phyloP scores from a whole-genome alignment of 169 alveolate genomes.

The Sarcocystis neurona region DNA sequence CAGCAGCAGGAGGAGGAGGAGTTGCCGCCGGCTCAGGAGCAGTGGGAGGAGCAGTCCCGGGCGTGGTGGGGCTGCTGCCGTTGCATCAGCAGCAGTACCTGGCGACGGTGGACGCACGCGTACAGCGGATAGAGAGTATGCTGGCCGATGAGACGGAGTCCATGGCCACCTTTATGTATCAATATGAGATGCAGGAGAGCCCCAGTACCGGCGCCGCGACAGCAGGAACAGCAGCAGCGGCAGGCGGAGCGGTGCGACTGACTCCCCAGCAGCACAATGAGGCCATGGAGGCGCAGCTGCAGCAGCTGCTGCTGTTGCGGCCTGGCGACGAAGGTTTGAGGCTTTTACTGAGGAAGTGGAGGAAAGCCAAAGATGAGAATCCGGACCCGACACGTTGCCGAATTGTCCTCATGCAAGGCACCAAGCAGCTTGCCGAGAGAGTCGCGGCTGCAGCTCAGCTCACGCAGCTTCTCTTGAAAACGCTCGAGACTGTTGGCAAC shows the following conservation, averaged over 20 bases:
- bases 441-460: not conserved
- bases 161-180: conserved; percentile 1
- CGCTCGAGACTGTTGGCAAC: conserved; percentile 15
- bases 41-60: too few relatives aligned
- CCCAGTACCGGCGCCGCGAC: not conserved
- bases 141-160: conserved; percentile 6
- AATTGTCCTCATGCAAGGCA: conserved; percentile 8
- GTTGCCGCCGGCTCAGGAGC: too few relatives aligned
- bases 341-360: conserved; percentile 1
- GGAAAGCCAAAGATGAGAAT: not conserved
- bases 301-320: not conserved
- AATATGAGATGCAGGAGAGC: too few relatives aligned
- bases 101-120: not conserved
- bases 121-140: conserved; percentile 1
- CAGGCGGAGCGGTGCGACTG: too few relatives aligned
- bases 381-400: conserved; percentile 16
- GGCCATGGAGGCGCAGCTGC: conserved; percentile 12
- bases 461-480: conserved; percentile 1
- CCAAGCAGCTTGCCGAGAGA: not conserved
- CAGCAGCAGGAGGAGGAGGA: too few relatives aligned
- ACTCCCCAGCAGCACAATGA: too few relatives aligned
- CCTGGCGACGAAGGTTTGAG: conserved; percentile 2
- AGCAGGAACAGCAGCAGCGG: not conserved
- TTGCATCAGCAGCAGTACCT: conserved; percentile 21
- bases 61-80: too few relatives aligned